Evolutionary conservation across 2,329 filamentous ascomycete species (phyloP).

Genomic region (Claviceps pazoutovae): DNA sequence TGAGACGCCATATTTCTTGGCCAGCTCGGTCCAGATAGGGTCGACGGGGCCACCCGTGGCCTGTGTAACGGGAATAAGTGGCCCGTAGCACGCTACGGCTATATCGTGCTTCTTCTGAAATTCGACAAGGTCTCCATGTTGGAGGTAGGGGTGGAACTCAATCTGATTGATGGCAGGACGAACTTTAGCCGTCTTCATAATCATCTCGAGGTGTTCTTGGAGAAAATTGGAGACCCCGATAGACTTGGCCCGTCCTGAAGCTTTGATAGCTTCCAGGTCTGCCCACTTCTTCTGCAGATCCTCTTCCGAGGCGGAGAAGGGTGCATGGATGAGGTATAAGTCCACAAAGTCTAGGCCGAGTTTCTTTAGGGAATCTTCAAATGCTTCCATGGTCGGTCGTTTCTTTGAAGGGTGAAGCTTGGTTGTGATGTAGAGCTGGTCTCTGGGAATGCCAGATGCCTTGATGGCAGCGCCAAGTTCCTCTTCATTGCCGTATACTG

Average conservation of each 20-base stretch:
- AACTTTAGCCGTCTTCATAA: slow-evolving; percentile 45
- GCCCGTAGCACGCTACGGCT: slow-evolving; percentile 39
- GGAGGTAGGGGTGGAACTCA: slow-evolving; percentile 65
- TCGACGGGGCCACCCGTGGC: slow-evolving; percentile 41
- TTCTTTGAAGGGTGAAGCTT: slow-evolving; percentile 33
- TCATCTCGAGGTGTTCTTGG: slow-evolving; percentile 37
- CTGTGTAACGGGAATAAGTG: slow-evolving; percentile 35
- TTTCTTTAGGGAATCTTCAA: slow-evolving; percentile 47
- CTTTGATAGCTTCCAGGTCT: slow-evolving; percentile 50
- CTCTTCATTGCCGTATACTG: slow-evolving; percentile 51
- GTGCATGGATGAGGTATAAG: slow-evolving; percentile 51
- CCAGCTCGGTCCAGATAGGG: slow-evolving; percentile 32
- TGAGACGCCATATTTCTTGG: slow-evolving; percentile 43
- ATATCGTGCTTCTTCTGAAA: slow-evolving; percentile 46
- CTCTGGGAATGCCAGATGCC: slow-evolving; percentile 47
- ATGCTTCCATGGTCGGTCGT: slow-evolving; percentile 31
- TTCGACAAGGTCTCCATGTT: slow-evolving; percentile 44
- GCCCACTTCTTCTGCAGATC: slow-evolving; percentile 47
- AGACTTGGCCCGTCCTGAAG: slow-evolving; percentile 48
- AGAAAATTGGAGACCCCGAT: slow-evolving; percentile 72
- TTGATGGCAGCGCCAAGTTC: slow-evolving; percentile 62
- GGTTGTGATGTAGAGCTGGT: slow-evolving; percentile 55
- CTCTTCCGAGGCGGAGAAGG: slow-evolving; percentile 34
- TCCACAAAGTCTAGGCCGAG: slow-evolving; percentile 60
- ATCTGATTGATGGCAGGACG: slow-evolving; percentile 65